Conservation (phyloP, 2,329 filamentous ascomycete species). For the Alternaria panax region DNA sequence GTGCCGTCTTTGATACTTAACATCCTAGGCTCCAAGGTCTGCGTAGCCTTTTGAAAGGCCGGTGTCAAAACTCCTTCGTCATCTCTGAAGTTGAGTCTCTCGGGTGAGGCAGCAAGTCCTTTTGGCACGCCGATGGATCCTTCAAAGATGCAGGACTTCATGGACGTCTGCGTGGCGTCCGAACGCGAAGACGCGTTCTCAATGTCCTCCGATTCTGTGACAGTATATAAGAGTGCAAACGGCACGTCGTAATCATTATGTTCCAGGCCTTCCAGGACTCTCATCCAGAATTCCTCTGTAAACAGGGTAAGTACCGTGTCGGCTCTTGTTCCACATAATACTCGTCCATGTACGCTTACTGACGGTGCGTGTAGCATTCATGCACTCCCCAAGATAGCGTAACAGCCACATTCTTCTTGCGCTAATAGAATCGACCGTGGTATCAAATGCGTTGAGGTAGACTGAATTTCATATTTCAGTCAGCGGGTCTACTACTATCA, state of each 20-base stretch:
- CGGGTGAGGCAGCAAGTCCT: constrained; percentile 39
- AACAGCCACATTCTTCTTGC: constrained; percentile 51
- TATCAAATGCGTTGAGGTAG: constrained; percentile 47
- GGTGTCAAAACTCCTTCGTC: constrained; percentile 42
- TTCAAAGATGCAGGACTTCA: constrained; percentile 43
- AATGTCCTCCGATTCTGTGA: constrained; percentile 37
- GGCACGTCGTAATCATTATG: constrained; percentile 46
- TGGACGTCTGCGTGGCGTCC: constrained; percentile 31
- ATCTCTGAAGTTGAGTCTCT: constrained; percentile 37
- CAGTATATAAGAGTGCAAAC: constrained; percentile 45
- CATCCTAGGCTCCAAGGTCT: constrained; percentile 39
- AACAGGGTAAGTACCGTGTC: not conserved
- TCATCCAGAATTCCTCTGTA: constrained; percentile 55
- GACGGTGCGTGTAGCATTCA: constrained; percentile 38
- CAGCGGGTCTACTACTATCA: constrained; percentile 26
- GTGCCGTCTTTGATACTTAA: constrained; percentile 37
- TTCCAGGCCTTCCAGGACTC: constrained; percentile 58
- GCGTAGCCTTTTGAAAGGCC: constrained; percentile 45
- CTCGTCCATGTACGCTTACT: constrained; percentile 4
- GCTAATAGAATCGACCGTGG: constrained; percentile 50
- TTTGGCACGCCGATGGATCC: constrained; percentile 43
- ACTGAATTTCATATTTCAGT: constrained; percentile 1
- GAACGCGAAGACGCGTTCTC: constrained; percentile 33
- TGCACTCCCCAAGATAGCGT: constrained; percentile 48
- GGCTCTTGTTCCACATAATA: not conserved